phyloP scores from a whole-genome alignment of 2,329 filamentous ascomycete genomes.

The Exophiala dermatitidis region DNA sequence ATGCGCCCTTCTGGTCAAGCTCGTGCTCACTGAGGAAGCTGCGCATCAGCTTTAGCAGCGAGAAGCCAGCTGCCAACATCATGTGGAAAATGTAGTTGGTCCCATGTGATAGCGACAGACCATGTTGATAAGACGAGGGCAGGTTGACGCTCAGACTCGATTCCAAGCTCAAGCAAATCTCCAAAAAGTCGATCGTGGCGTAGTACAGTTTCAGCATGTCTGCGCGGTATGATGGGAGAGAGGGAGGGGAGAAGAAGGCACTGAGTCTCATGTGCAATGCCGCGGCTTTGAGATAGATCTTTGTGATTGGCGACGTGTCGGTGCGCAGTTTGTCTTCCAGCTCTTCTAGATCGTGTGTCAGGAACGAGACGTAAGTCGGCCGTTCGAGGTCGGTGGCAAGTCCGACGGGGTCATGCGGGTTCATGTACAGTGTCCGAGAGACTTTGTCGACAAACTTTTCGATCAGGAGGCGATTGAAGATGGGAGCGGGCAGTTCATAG shows the following conservation, averaged over 20 bases:
- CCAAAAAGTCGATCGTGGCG: conserved; percentile 42
- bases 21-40: conserved; percentile 53
- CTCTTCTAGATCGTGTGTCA: conserved; percentile 43
- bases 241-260: conserved; percentile 45
- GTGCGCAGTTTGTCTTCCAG: conserved; percentile 45
- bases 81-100: conserved; percentile 61
- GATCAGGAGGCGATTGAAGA: conserved; percentile 48
- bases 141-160: conserved; percentile 33
- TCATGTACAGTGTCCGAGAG: conserved; percentile 51
- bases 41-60: conserved; percentile 58
- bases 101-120: conserved; percentile 45
- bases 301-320: conserved; percentile 41
- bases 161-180: conserved; percentile 40
- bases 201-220: conserved; percentile 42
- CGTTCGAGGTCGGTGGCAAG: conserved; percentile 41
- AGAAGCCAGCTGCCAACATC: conserved; percentile 58
- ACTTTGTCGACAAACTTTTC: conserved; percentile 55
- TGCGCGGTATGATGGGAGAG: conserved; percentile 40
- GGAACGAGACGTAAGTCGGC: conserved; percentile 39
- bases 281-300: conserved; percentile 42
- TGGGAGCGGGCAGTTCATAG: conserved; percentile 46
- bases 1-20: conserved; percentile 46
- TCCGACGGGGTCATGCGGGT: conserved; percentile 49
- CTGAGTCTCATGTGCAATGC: conserved; percentile 44
- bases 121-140: conserved; percentile 26